These are phyloP conservation scores for Mycosphaerella arachidis DNA, from an alignment of 2,329 filamentous ascomycete genomes.

Conservation along the genomic window DNA sequence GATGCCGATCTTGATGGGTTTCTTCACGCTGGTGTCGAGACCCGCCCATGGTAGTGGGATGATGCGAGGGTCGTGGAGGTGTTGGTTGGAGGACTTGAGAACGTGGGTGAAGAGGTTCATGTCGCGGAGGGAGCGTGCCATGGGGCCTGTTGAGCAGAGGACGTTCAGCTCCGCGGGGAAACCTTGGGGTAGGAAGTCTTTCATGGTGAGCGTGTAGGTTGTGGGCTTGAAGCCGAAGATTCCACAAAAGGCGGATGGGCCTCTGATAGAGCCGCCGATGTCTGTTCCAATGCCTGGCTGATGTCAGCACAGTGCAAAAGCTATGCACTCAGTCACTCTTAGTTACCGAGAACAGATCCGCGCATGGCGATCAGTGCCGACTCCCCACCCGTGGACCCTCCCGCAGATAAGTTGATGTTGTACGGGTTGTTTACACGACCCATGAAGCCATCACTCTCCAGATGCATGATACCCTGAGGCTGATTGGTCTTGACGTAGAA, in stretches of 20 bases:
- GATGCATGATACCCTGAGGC: slow-evolving; percentile 17
- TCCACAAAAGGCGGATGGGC: slow-evolving; percentile 72
- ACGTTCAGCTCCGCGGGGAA: slow-evolving; percentile 20
- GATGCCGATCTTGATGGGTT: slow-evolving; percentile 15
- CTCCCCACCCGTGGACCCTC: slow-evolving; percentile 45
- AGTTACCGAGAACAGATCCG: neutral
- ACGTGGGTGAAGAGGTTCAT: slow-evolving; percentile 15
- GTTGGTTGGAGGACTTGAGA: slow-evolving; percentile 6
- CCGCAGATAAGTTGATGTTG: slow-evolving; percentile 17
- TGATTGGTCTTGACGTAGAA: slow-evolving; percentile 23
- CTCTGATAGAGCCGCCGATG: slow-evolving; percentile 59
- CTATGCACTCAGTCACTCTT: neutral
- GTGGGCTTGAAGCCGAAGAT: slow-evolving; percentile 33
- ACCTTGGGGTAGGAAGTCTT: slow-evolving; percentile 9
- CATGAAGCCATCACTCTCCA: slow-evolving; percentile 13
- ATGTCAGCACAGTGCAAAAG: neutral
- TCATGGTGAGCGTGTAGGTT: slow-evolving; percentile 13
- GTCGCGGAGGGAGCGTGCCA: slow-evolving; percentile 15
- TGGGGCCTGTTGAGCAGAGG: slow-evolving; percentile 16
- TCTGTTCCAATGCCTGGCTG: slow-evolving; percentile 53
- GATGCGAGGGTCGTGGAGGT: slow-evolving; percentile 15
- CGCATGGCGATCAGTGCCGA: neutral
- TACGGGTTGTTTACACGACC: slow-evolving; percentile 15
- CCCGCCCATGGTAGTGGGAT: slow-evolving; percentile 18
- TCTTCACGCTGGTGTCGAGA: slow-evolving; percentile 3